Evolutionary conservation across 1,284 basidiomycete genomes (phyloP).

Genomic region (Fistulinella cinereoalba): DNA sequence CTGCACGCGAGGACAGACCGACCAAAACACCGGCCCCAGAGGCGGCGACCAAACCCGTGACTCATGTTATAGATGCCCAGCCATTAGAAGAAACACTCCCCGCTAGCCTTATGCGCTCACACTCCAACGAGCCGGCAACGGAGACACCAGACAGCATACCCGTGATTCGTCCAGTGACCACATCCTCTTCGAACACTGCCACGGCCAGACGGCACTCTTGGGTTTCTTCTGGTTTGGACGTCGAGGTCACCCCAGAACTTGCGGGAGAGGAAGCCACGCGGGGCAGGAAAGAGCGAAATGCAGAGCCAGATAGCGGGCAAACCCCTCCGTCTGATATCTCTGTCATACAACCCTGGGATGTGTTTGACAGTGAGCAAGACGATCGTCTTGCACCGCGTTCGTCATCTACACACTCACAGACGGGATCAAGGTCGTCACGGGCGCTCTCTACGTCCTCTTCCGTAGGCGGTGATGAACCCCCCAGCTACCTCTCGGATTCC

Average conservation of each 20-base stretch:
- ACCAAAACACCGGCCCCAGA: conserved; percentile 11
- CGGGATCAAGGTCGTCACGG: conserved; percentile 26
- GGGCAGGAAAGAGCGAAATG: conserved; percentile 15
- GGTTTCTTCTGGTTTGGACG: conserved; percentile 33
- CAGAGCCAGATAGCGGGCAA: conserved; percentile 13
- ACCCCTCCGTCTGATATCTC: conserved; percentile 32
- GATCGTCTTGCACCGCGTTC: conserved; percentile 21
- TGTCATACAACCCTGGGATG: conserved; percentile 13
- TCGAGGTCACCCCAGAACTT: conserved; percentile 25
- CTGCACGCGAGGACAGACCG: conserved; percentile 50
- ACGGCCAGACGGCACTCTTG: conserved; percentile 38
- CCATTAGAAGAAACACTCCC: conserved; percentile 21
- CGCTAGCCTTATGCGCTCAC: conserved; percentile 27
- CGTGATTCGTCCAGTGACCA: conserved; percentile 12
- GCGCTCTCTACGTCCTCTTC: conserved; percentile 32
- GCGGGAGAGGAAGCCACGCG: conserved; percentile 21
- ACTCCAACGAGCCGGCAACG: conserved; percentile 27
- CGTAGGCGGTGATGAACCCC: conserved; percentile 25
- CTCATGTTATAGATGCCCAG: not conserved
- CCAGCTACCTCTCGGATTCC: conserved; percentile 26
- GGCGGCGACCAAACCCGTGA: not conserved
- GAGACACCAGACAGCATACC: conserved; percentile 19
- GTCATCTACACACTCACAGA: conserved; percentile 23
- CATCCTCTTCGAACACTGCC: conserved; percentile 12
- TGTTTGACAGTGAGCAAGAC: conserved; percentile 19